Conservation (phyloP, 2,329 filamentous ascomycete genomes). For the Exophiala phaeomuriformis region DNA sequence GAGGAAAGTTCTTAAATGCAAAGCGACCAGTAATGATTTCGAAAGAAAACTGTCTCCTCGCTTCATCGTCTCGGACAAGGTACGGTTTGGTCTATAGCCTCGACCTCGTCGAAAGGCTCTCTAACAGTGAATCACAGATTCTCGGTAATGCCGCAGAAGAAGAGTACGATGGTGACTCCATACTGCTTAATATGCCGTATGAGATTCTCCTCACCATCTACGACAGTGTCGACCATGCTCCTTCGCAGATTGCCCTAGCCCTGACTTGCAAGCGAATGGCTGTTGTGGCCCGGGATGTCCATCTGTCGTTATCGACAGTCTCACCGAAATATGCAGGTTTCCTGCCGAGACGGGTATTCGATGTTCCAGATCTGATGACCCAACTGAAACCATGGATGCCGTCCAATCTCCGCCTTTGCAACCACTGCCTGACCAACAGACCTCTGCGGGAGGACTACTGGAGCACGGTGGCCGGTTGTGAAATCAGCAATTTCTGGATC, state of each 20-base stretch:
- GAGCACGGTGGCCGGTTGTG: conserved; percentile 19
- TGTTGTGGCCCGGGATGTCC: conserved; percentile 13
- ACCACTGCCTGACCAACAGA: conserved; percentile 26
- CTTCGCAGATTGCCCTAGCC: conserved; percentile 24
- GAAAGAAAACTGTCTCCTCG: conserved; percentile 19
- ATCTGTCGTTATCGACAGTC: conserved; percentile 17
- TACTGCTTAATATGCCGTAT: conserved; percentile 22
- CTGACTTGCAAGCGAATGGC: conserved; percentile 28
- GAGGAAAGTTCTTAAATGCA: conserved; percentile 12
- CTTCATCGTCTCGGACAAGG: conserved; percentile 19
- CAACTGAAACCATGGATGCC: conserved; percentile 25
- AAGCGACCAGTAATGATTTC: conserved; percentile 21
- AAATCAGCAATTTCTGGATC: conserved; percentile 23
- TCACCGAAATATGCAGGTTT: conserved; percentile 26
- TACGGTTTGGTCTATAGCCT: background rate
- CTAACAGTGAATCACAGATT: conserved; percentile 4
- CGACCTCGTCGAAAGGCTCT: background rate
- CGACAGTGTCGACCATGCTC: conserved; percentile 22
- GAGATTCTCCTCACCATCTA: conserved; percentile 24
- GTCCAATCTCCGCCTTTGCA: conserved; percentile 20
- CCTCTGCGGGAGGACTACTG: conserved; percentile 23
- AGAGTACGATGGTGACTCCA: conserved; percentile 1
- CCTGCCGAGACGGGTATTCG: conserved; percentile 23
- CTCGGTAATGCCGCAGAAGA: conserved; percentile 1
- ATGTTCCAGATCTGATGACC: conserved; percentile 26